phyloP scores from a whole-genome alignment of 176 grass and related monocot species.

The Puccinellia tenuiflora region DNA sequence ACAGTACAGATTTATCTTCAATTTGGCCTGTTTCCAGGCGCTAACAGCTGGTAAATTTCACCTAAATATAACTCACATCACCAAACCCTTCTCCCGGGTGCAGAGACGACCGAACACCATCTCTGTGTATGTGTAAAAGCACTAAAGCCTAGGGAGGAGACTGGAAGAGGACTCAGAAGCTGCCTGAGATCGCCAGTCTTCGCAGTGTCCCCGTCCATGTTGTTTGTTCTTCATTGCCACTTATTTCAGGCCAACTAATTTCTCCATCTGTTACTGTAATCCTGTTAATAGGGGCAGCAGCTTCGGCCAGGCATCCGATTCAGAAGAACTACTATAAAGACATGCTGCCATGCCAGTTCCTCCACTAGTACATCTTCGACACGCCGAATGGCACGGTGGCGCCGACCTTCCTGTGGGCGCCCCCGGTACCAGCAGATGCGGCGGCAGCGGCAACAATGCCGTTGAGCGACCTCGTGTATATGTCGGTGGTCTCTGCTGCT shows the following conservation, averaged over 20 bases:
- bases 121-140: background rate
- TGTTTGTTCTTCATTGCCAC: background rate
- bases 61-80: background rate
- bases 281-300: background rate
- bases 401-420: constrained; percentile 59
- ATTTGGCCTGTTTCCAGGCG: background rate
- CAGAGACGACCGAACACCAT: background rate
- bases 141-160: background rate
- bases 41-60: background rate
- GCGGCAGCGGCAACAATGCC: constrained; percentile 56
- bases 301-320: background rate
- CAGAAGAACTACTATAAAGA: background rate
- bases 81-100: background rate
- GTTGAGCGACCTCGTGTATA: constrained; percentile 55
- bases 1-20: background rate
- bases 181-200: background rate
- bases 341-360: background rate
- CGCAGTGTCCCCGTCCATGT: background rate
- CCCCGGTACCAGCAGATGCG: constrained; percentile 38
- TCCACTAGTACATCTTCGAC: constrained; percentile 69
- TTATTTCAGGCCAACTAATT: constrained; percentile 14
- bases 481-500: constrained; percentile 34
- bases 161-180: background rate
- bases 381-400: constrained; percentile 43
- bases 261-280: background rate